Base-by-base conservation (phyloP, 805 yeast genomes). In the Saccharomycopsis vini region DNA sequence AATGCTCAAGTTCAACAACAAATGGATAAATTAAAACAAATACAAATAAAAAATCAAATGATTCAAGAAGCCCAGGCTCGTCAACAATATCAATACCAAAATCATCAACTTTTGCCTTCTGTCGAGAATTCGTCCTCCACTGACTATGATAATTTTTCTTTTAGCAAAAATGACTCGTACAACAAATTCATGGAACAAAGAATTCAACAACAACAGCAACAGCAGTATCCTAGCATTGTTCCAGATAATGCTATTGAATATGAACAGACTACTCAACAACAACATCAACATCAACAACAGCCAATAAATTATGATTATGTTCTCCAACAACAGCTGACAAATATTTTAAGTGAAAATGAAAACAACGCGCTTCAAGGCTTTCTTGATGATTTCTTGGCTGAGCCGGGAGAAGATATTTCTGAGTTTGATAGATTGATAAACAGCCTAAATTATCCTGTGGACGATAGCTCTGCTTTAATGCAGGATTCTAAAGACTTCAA, bases 311-410 rank as follows among this genome's bases (percentile, higher is more conserved):
- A 28, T n/a, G 15, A 23, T 4, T 6, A 13, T 7, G n/a, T 15
- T n/a, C n/a, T n/a, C n/a, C n/a, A n/a, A n/a, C n/a, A n/a, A n/a
- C n/a, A n/a, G n/a, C n/a, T n/a, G n/a, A n/a, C 36, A 18, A 44
- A 47, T 13, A 35, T 49, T 18, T 31, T 49, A 18, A 32, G 45
- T n/a, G 48, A 40, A 22, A 43, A 40, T 34, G 50, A 49, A 39
- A 46, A 30, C 23, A 46, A 34, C n/a, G 52, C 47, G 1, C 33
- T 49, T 5, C 48, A 46, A 38, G 45, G 45, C 4, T 49, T 42
- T 33, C 44, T 49, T 26, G 52, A 49, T 22, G 48, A 44, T 30
- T 46, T 49, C n/a, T 30, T 49, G 15, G 42, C 15, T 33, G 52
- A 49, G 4, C 23, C 39, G 5, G 29, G 37, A 19, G 46, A 43